These are phyloP conservation scores for Trapa bicornis DNA, from an alignment of 345 rosid species.

Conservation along the genomic window DNA sequence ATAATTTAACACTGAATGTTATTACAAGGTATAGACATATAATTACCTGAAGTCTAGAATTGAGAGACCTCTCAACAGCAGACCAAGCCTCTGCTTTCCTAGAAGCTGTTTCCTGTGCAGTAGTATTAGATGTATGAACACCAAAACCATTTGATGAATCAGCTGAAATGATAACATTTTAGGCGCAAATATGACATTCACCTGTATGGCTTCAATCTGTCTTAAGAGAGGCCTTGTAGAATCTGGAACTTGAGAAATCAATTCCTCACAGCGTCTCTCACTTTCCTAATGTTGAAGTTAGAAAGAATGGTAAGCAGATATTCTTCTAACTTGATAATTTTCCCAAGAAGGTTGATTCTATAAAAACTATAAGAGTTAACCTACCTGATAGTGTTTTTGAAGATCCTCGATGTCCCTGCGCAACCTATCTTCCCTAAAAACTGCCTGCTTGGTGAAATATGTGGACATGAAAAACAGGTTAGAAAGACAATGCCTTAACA, in stretches of 20 bases:
- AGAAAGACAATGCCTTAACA: background rate
- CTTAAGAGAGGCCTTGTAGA: constrained; percentile 95
- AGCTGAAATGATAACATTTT: background rate
- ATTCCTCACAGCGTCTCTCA: constrained; percentile 98
- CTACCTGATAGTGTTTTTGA: constrained; percentile 86
- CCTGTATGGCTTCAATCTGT: constrained; percentile 99
- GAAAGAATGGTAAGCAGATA: background rate
- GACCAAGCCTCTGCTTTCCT: constrained; percentile 96
- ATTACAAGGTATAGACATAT: background rate
- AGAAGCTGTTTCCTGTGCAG: constrained; percentile 67
- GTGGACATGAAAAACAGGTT: background rate
- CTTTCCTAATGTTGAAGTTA: constrained; percentile 46
- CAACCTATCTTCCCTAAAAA: constrained; percentile 68
- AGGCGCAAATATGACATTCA: constrained; percentile 7
- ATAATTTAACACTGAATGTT: background rate
- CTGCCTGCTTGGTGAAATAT: constrained; percentile 31
- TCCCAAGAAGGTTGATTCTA: background rate
- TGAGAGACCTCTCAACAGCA: constrained; percentile 90
- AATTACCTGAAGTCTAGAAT: constrained; percentile 76
- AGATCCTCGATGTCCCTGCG: constrained; percentile 78
- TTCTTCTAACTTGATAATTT: background rate
- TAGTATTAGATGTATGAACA: constrained; percentile 9
- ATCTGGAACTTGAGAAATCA: constrained; percentile 93
- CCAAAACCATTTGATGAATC: background rate
- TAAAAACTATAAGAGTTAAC: background rate